Evolutionary conservation across 768 basidiomycete genomes (phyloP), one percentile per base, ranked within the genome.

Genomic region (Panaeolus papilionaceus): DNA sequence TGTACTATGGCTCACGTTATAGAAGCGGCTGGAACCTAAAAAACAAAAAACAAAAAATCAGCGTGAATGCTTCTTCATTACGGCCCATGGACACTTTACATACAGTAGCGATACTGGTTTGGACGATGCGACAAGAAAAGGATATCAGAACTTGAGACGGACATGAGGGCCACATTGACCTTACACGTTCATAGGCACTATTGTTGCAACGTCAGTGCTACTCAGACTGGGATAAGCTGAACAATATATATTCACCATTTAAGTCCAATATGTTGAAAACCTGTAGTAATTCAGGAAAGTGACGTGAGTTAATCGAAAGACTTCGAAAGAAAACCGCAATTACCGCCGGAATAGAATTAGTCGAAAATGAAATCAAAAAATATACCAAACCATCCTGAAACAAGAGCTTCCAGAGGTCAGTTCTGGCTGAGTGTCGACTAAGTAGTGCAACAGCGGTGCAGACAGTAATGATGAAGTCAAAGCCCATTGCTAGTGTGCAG

Each of bases 301-400:
- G 37, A 9, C 10, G 54, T 51, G 14, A 23, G 20, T 51, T 7
- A 23, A 8, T n/a, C 16, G 49, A 38, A 38, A n/a, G 64, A 11
- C n/a, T 18, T 8, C 38, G 39, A 69, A 62, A 63, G 69, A 63
- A 33, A n/a, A 39, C 66, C 20, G 11, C 3, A 76, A 87, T 70
- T 74, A 90, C 89, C 23, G 92, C 91, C 40, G 90, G 90, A 63
- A 91, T 80, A 67, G 85, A 85, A 70, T 92, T 92, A 64, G 84
- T 88, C 16, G 85, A 80, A 69, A 90, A 91, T 1, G 90, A 86
- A 45, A 90, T 79, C 33, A 91, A 67, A 72, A 92, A 92, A 73
- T 88, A 92, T 6, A 90, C 85, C 54, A 93, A 79, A 20, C 92
- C 91, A 71, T 92, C 91, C n/a, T 85, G 82, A 78, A 92, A 91